A percentile compares a stretch with the other conserved stretches of the same genome.
Conservation (phyloP, 768 basidiomycete species). For the Cystoderma amianthinum region DNA sequence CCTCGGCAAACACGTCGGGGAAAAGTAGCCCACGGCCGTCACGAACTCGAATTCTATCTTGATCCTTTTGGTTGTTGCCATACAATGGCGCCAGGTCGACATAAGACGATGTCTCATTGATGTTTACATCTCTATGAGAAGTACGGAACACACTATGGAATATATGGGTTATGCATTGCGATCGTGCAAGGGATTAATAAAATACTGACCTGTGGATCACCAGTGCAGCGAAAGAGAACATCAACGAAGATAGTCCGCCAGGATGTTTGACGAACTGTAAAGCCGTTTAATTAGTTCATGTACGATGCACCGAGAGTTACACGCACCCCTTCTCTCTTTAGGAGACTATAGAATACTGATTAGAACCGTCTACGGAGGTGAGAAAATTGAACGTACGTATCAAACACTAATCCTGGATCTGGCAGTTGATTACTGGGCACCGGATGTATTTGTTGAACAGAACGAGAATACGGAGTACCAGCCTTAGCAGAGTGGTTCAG, state of each 20-base stretch:
- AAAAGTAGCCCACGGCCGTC: slow-evolving; percentile 61
- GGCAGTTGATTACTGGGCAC: slow-evolving; percentile 65
- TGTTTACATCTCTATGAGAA: slow-evolving; percentile 51
- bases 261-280: slow-evolving; percentile 69
- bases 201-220: slow-evolving; percentile 64
- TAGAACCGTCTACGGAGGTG: background rate
- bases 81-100: slow-evolving; percentile 83
- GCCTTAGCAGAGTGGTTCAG: slow-evolving; percentile 27
- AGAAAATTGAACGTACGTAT: slow-evolving; percentile 38
- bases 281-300: slow-evolving; percentile 4
- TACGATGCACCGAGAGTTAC: background rate
- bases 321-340: slow-evolving; percentile 62
- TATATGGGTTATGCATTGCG: background rate
- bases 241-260: slow-evolving; percentile 67
- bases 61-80: slow-evolving; percentile 58
- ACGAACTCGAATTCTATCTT: slow-evolving; percentile 47
- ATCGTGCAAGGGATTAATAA: background rate
- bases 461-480: slow-evolving; percentile 74
- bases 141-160: slow-evolving; percentile 73
- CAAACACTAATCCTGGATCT: slow-evolving; percentile 76
- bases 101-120: slow-evolving; percentile 85
- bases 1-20: slow-evolving; percentile 75
- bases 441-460: slow-evolving; percentile 64
- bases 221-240: slow-evolving; percentile 79
- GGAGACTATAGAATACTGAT: slow-evolving; percentile 25